phyloP scores from a whole-genome alignment of 2,329 filamentous ascomycete genomes.

The Claviceps sp. region DNA sequence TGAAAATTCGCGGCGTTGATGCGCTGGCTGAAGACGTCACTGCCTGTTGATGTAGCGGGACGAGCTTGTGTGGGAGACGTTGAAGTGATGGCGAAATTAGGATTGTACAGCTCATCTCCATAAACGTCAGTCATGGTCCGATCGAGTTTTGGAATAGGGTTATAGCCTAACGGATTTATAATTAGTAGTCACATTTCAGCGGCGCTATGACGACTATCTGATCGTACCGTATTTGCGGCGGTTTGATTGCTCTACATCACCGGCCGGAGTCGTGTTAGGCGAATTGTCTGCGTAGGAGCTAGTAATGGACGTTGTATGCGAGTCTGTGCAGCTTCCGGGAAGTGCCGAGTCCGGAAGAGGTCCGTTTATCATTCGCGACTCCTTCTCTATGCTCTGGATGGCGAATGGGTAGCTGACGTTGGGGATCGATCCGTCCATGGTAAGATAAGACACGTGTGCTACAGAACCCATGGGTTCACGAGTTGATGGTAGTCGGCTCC shows the following conservation, averaged over 20 bases:
- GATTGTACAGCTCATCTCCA: conserved; percentile 73
- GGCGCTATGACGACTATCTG: neutral
- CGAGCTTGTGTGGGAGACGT: conserved; percentile 35
- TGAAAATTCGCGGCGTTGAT: conserved; percentile 68
- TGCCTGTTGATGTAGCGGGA: conserved; percentile 32
- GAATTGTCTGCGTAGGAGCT: conserved; percentile 46
- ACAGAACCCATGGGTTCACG: conserved; percentile 27
- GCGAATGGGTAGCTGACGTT: conserved; percentile 28
- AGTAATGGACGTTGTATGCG: conserved; percentile 42
- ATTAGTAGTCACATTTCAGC: conserved; percentile 14
- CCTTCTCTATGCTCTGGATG: conserved; percentile 22
- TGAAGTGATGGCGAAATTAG: conserved; percentile 46
- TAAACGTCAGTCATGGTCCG: conserved; percentile 79
- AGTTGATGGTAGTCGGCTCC: conserved; percentile 30
- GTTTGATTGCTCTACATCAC: conserved; percentile 34
- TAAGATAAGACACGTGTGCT: conserved; percentile 29
- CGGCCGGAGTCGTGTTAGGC: conserved; percentile 40
- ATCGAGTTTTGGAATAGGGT: conserved; percentile 59
- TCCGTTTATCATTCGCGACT: conserved; percentile 26
- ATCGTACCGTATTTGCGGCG: conserved; percentile 42
- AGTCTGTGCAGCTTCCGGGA: conserved; percentile 25
- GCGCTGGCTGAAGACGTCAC: conserved; percentile 58
- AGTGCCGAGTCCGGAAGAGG: conserved; percentile 34
- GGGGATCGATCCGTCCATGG: conserved; percentile 22
- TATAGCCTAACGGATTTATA: conserved; percentile 32